Percentiles rank a stretch among this genome's conserved stretches.
Evolutionary conservation across 31 red algal species (phyloP).

Genomic region (Odonthalia washingtoniensis): DNA sequence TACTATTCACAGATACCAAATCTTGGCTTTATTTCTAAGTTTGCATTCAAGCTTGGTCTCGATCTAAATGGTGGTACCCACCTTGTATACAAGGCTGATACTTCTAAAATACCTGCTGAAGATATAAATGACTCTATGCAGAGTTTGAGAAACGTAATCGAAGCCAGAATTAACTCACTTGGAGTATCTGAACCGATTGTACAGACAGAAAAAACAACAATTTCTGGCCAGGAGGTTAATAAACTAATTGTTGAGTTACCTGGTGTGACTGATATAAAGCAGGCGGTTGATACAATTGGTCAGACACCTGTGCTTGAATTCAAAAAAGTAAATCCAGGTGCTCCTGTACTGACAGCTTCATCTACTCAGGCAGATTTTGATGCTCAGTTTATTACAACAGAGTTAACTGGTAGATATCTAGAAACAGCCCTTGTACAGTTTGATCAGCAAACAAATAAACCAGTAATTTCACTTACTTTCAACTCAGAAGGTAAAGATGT

Average conservation of each 20-base stretch:
- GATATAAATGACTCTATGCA: constrained; percentile 4
- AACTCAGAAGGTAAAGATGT: constrained; percentile 8
- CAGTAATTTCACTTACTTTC: not conserved
- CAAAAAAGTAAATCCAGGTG: not conserved
- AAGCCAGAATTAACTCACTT: constrained; percentile 13
- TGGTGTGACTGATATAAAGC: not conserved
- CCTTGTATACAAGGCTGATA: constrained; percentile 16
- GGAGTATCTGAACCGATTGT: not conserved
- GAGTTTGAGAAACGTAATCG: constrained; percentile 15
- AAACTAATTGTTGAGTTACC: constrained; percentile 1
- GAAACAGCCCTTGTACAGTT: not conserved
- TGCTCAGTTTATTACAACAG: constrained; percentile 9
- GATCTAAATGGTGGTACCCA: constrained; percentile 10
- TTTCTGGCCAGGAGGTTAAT: constrained; percentile 9
- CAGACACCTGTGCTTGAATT: constrained; percentile 8
- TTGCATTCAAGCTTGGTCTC: not conserved
- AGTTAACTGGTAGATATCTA: constrained; percentile 4
- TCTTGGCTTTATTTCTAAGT: not conserved
- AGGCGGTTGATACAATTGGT: constrained; percentile 4
- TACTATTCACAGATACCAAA: too few relatives aligned
- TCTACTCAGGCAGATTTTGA: constrained; percentile 8
- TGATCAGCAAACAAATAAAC: not conserved
- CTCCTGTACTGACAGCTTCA: not conserved
- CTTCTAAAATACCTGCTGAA: constrained; percentile 4
- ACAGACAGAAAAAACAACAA: constrained; percentile 4